A percentile compares a stretch with the other conserved stretches of the same genome.
Conservation (phyloP, 2,329 filamentous ascomycete species). For the Fusarium pilosicola region DNA sequence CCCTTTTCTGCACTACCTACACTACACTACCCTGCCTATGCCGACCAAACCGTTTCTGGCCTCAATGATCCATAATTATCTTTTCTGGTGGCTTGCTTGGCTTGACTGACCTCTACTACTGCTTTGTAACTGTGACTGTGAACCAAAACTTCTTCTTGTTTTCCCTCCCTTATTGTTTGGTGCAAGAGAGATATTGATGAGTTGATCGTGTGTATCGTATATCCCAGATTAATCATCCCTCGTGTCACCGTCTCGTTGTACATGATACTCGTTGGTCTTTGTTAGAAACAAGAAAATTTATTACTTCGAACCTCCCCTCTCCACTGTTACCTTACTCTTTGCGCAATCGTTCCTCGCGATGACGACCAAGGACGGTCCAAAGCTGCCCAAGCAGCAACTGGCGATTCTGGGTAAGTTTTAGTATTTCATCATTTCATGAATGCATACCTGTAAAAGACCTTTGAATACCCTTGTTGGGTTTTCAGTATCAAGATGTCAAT, state of each 20-base stretch:
- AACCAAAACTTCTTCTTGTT: conserved; percentile 9
- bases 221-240: background rate
- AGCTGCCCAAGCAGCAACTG: conserved; percentile 80
- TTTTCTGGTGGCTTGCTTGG: conserved; percentile 7
- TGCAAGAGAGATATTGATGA: conserved; percentile 6
- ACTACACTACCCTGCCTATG: background rate
- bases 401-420: conserved; percentile 76
- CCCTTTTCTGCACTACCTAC: conserved; percentile 18
- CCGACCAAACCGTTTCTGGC: conserved; percentile 25
- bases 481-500: background rate
- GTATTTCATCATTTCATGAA: background rate
- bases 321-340: conserved; percentile 3
- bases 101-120: conserved; percentile 14
- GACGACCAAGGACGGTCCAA: conserved; percentile 55
- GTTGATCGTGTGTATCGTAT: background rate
- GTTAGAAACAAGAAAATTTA: conserved; percentile 13
- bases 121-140: conserved; percentile 5
- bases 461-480: background rate
- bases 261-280: background rate
- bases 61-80: conserved; percentile 12
- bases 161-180: conserved; percentile 6
- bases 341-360: conserved; percentile 31
- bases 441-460: background rate
- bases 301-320: conserved; percentile 2
- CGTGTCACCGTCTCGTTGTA: background rate